Base-by-base conservation (phyloP, 2,329 filamentous ascomycete genomes). In the Verticillium isaacii region DNA sequence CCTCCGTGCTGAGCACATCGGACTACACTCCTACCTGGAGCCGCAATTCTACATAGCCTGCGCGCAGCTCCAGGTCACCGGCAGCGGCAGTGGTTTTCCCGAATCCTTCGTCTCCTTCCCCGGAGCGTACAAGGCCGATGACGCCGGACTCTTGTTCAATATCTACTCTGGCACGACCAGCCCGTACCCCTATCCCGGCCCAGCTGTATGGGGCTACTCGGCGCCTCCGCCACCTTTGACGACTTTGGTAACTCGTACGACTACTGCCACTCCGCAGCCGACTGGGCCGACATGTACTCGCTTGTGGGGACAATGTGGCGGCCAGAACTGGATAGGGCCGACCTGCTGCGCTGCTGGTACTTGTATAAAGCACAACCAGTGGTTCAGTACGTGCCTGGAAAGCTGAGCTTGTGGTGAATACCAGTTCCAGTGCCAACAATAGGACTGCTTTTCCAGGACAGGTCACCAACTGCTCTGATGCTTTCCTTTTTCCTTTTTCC, bases 1-100 rank as follows among this genome's bases (percentile, higher is more conserved):
- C 19, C 63, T 79, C 23, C 68, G 77, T 12, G 70, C 77, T 57
- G 77, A 80, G 67, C 78, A 80, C 63, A 77, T 80, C 61, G 78
- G 68, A 14, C 73, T 80, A 19, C 78, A 80, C 69, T 71, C 68
- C 57, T 68, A 69, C 5, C 75, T 75, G 4, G 79, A 79, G 2
- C 79, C 80, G 3, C 79, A 82, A 70, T 75, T 78, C 57, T 82
- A 81, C 57, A 23, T 58, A 17, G 32, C 34, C 34, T 73, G 71
- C 36, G 71, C 68, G 8, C 72, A 74, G 62, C 64, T 78, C 36
- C 73, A 69, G 6, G 74, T 79, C 36, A 74, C 72, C 3, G 77
- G 77, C 19, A 75, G 77, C 14, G 60, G 59, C n/a, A 77, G 78
- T 4, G 74, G 65, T 29, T 77, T 69, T 60, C 77, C 76, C 5